Evolutionary conservation across 306 rosid genomes (phyloP).

Genomic region (Cucumis cinereus): DNA sequence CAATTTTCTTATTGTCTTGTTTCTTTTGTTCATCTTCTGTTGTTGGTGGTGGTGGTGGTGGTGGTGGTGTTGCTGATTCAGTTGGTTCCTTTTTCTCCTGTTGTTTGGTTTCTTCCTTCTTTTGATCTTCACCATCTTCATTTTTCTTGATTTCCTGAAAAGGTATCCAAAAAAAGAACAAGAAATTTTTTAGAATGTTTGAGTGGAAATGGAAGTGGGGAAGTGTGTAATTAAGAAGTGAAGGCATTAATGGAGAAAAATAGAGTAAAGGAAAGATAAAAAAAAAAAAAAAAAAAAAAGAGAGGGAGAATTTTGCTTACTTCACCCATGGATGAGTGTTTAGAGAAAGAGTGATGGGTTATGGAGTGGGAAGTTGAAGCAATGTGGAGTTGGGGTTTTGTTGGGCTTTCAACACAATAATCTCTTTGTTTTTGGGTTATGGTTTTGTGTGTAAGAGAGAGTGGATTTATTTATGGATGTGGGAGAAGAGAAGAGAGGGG

Average conservation of each 20-base stretch:
- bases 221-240: background rate
- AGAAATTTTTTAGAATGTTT: background rate
- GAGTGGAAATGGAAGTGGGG: background rate
- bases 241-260: background rate
- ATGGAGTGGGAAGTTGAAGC: slow-evolving; percentile 7
- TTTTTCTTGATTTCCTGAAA: slow-evolving; percentile 24
- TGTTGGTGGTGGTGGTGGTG: background rate
- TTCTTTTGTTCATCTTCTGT: slow-evolving; percentile 11
- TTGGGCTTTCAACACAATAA: background rate
- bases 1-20: slow-evolving; percentile 19
- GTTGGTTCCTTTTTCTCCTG: background rate
- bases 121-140: slow-evolving; percentile 20
- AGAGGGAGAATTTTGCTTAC: slow-evolving; percentile 28
- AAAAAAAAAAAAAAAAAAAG: background rate
- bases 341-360: background rate
- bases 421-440: background rate
- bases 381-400: background rate
- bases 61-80: background rate
- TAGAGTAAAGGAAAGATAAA: background rate
- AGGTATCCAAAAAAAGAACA: background rate
- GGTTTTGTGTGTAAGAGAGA: background rate
- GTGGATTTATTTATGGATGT: background rate
- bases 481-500: background rate
- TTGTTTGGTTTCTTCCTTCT: slow-evolving; percentile 11
- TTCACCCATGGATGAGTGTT: slow-evolving; percentile 38